Base-by-base conservation (phyloP, 148 eudicot species). In the Rhododendron griersonianum region DNA sequence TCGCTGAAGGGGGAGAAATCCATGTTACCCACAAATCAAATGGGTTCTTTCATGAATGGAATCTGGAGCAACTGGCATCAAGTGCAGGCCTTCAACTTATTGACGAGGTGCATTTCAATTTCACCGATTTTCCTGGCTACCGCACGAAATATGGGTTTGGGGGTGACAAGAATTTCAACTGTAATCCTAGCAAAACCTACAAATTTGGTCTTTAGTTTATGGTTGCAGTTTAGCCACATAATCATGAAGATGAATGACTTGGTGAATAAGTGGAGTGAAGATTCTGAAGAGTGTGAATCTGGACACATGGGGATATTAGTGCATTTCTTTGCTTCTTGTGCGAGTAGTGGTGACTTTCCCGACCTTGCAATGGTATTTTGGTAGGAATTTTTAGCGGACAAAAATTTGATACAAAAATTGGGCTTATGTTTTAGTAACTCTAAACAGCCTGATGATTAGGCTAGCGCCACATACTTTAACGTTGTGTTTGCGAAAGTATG, bases 111-210 rank as follows among this genome's bases (percentile, higher is more conserved):
- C 39, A 65, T 25, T 85, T 78, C 23, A 45, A 85, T 63, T 78
- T 37, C 65, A 61, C n/a, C 23, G 76, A 57, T 50, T 85, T 48
- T 3, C 25, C 25, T 2, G 83, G 87, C 21, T 85, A 86, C 57
- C 23, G 33, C 48, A 86, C 87, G 35, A 86, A 86, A 61, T 86
- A 41, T 41, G 45, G 45, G 7, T 41, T 41, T 41, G 57, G 87
- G 15, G 84, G 84, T 28, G 87, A 85, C 84, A 67, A 80, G 47
- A 85, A 85, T 77, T 85, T 85, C 61, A 28, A 30, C 5, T 79
- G 87, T 57, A 59, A 78, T n/a, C 61, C 61, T 57, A 57, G 61
- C 21, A 57, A 57, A 57, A 57, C 61, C 19, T 57, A 57, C 14
- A 57, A 57, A 19, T 57, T 57, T 57, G 61, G 61, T 19, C 23